Evolutionary conservation across 495 filamentous ascomycete genomes (phyloP).

Genomic region (Cenococcum geophilum): DNA sequence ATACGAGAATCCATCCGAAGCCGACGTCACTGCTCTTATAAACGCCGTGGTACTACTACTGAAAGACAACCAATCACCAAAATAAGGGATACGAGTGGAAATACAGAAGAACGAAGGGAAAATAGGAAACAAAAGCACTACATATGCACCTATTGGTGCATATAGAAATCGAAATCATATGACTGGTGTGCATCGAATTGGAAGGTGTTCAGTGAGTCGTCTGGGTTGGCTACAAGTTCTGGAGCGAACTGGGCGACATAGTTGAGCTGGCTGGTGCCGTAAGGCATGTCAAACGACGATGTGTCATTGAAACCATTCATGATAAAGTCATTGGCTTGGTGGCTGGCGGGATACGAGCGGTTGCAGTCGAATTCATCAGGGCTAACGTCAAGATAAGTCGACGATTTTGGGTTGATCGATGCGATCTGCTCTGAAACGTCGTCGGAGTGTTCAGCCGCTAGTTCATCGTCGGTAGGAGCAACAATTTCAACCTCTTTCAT

Average conservation of each 20-base stretch:
- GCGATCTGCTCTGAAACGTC: neutral
- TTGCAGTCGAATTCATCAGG: neutral
- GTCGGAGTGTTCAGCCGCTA: conserved; percentile 1
- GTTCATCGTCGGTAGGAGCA: conserved; percentile 26
- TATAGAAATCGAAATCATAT: neutral
- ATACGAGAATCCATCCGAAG: neutral
- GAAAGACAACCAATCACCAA: neutral
- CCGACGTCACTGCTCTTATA: neutral
- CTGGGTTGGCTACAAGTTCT: neutral
- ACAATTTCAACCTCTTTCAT: conserved; percentile 62
- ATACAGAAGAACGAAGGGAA: neutral
- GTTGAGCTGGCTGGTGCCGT: neutral
- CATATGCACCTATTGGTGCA: neutral
- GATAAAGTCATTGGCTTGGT: neutral
- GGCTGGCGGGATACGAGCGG: neutral
- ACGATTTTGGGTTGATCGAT: neutral
- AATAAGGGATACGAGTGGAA: neutral
- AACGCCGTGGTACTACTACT: neutral
- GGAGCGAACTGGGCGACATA: neutral
- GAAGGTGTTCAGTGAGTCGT: neutral
- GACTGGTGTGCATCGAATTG: conserved; percentile 6
- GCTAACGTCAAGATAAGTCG: neutral
- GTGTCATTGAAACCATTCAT: neutral
- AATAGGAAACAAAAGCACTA: conserved; percentile 1
- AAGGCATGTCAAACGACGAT: neutral